Percentiles rank a stretch among this genome's conserved stretches.
Evolutionary conservation across 768 basidiomycete genomes (phyloP).

Genomic region (Coprinopsis cinerea): DNA sequence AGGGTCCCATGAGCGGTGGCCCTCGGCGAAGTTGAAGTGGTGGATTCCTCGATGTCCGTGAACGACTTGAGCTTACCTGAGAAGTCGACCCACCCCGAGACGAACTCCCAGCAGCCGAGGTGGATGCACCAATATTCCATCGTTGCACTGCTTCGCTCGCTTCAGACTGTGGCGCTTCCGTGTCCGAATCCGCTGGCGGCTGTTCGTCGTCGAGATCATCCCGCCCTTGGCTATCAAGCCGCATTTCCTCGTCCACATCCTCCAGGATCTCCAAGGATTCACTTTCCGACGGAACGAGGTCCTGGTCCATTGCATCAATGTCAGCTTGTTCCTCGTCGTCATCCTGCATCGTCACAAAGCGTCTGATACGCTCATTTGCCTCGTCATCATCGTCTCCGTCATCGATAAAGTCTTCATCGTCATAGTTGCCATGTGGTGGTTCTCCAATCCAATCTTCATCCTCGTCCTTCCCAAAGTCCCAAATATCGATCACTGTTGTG

Average conservation of each 20-base stretch:
- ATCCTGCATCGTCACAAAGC: conserved; percentile 10
- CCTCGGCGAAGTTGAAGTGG: neutral
- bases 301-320: conserved; percentile 72
- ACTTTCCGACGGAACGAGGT: conserved; percentile 39
- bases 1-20: neutral
- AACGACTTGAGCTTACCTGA: no score
- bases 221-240: conserved; percentile 10
- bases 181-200: neutral
- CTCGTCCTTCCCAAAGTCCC: conserved; percentile 77
- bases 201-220: neutral
- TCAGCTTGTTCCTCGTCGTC: conserved; percentile 47
- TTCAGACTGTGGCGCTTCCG: neutral
- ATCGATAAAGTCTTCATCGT: conserved; percentile 57
- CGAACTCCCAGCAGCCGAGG: neutral
- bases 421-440: conserved; percentile 68
- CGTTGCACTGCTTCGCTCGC: neutral
- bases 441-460: conserved; percentile 84
- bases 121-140: neutral
- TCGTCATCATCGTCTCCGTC: conserved; percentile 42
- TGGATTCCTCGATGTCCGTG: neutral
- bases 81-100: no score
- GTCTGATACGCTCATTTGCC: conserved; percentile 20
- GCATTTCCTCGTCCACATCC: conserved; percentile 22
- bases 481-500: conserved; percentile 77
- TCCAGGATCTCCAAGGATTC: conserved; percentile 29